phyloP scores from a whole-genome alignment of 1,284 basidiomycete species.

The Pseudozyma flocculosa region DNA sequence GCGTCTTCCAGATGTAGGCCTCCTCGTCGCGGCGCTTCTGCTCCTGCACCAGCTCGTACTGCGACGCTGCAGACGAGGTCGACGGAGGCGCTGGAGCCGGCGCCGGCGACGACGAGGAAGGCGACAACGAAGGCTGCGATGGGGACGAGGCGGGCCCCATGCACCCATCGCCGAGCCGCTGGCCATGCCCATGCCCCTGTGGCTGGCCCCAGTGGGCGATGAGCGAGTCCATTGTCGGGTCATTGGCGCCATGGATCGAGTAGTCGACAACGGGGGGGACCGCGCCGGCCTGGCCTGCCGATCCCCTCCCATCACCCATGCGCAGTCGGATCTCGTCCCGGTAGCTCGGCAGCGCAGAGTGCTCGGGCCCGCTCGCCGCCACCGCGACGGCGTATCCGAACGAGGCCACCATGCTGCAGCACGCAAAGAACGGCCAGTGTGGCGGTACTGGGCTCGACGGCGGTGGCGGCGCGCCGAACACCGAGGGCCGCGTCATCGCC shows the following conservation, averaged over 20 bases:
- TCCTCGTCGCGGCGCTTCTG: conserved; percentile 1
- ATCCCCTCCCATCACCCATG: no score
- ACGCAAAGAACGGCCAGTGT: conserved; percentile 12
- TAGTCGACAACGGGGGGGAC: no score
- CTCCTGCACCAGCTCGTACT: not conserved
- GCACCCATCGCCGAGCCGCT: no score
- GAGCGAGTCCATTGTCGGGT: no score
- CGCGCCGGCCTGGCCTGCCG: no score
- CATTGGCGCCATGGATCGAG: no score
- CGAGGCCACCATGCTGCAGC: conserved; percentile 13
- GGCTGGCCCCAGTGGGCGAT: no score
- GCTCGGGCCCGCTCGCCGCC: conserved; percentile 9
- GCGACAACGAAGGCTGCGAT: no score
- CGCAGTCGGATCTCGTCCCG: conserved; percentile 9
- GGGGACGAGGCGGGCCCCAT: no score
- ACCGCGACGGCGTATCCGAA: conserved; percentile 14
- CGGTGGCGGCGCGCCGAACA: not conserved
- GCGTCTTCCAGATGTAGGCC: conserved; percentile 12
- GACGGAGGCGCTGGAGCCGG: no score
- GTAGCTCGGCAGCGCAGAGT: conserved; percentile 6
- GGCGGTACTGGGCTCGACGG: not conserved
- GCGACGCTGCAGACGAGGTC: not conserved
- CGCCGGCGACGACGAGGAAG: no score
- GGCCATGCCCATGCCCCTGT: no score
- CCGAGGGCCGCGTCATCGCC: not conserved